phyloP scores from a whole-genome alignment of 352 stramenopile genomes.

The Pythium insidiosum region DNA sequence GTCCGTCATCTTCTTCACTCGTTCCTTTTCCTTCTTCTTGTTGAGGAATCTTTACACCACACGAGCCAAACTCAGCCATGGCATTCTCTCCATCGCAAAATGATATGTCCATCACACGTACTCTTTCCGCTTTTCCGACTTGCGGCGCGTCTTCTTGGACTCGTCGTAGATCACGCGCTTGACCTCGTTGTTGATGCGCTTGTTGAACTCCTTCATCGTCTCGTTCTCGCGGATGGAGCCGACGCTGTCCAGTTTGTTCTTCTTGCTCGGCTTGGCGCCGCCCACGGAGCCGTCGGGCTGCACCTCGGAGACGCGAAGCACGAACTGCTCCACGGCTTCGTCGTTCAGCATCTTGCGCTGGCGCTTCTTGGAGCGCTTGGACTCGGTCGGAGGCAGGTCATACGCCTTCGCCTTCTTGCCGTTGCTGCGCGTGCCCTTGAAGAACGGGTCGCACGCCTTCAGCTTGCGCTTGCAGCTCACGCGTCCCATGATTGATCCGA shows the following conservation, averaged over 20 bases:
- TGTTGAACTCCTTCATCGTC: constrained; percentile 80
- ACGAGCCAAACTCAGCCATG: constrained; percentile 1
- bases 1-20: constrained; percentile 63
- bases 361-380: constrained; percentile 78
- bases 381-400: constrained; percentile 59
- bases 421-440: constrained; percentile 68
- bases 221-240: constrained; percentile 53
- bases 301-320: constrained; percentile 42
- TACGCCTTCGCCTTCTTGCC: constrained; percentile 65
- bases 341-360: constrained; percentile 55
- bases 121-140: constrained; percentile 69
- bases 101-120: constrained; percentile 7
- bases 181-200: constrained; percentile 76
- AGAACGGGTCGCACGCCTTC: constrained; percentile 84
- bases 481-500: constrained; percentile 62
- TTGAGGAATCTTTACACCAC: constrained; percentile 31
- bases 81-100: neutral
- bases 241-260: constrained; percentile 37
- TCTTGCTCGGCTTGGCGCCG: constrained; percentile 21
- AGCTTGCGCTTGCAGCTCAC: constrained; percentile 76
- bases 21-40: constrained; percentile 74
- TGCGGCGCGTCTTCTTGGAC: constrained; percentile 62
- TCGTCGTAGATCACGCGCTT: constrained; percentile 83
- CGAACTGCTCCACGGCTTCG: constrained; percentile 51
- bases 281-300: constrained; percentile 6